Conservation (phyloP, 2,329 filamentous ascomycete species). For the Aureobasidium sp. region DNA sequence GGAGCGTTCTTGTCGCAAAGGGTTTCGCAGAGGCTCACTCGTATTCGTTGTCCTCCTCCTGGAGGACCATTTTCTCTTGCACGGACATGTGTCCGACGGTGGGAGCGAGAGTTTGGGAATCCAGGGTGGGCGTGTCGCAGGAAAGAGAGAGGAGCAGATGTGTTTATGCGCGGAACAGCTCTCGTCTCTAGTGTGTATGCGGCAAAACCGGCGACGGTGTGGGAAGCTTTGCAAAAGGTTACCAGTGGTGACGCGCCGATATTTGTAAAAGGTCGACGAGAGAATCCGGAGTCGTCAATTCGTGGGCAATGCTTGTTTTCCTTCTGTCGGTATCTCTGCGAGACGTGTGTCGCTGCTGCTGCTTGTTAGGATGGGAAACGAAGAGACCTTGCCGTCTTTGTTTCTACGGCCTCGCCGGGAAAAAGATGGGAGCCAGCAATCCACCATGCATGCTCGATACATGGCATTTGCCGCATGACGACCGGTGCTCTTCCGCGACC, state of each 20-base stretch:
- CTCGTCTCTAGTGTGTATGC: neutral
- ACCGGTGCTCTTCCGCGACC: neutral
- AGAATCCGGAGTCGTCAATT: neutral
- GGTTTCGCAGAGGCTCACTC: constrained; percentile 14
- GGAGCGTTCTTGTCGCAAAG: neutral
- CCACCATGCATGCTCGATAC: neutral
- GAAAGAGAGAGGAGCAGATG: neutral
- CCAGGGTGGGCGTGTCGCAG: constrained; percentile 10
- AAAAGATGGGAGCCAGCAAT: constrained; percentile 4
- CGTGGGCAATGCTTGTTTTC: neutral
- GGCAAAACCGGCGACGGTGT: constrained; percentile 1
- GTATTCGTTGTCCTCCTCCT: constrained; percentile 29
- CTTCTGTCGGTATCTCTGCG: neutral
- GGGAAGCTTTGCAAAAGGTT: constrained; percentile 10
- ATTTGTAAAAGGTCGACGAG: neutral
- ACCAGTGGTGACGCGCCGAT: constrained; percentile 5
- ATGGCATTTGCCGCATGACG: constrained; percentile 11
- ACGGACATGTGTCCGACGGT: constrained; percentile 21
- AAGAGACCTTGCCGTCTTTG: neutral
- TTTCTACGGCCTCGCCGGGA: neutral
- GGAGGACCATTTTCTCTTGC: constrained; percentile 25
- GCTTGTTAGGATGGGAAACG: neutral
- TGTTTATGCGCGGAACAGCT: neutral
- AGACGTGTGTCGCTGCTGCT: constrained; percentile 7
- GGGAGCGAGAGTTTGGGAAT: constrained; percentile 12